phyloP scores from a whole-genome alignment of 73 alveolate species.

The Paramecium sexaurelia region DNA sequence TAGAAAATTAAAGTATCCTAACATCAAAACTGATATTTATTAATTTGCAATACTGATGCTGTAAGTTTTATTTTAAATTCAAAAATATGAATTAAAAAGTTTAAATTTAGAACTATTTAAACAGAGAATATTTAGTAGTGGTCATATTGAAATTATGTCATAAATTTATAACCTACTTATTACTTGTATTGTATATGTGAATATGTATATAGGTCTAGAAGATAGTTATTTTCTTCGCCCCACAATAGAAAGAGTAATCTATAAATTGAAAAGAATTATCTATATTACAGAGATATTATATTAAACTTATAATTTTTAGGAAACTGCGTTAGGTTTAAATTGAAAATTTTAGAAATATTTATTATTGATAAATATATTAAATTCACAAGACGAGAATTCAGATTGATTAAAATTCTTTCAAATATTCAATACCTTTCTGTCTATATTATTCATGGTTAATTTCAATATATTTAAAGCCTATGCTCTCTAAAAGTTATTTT shows the following conservation, averaged over 20 bases:
- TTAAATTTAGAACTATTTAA: too few relatives aligned
- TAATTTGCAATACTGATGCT: not conserved
- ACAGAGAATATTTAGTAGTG: not conserved
- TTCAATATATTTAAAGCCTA: slow-evolving; percentile 40
- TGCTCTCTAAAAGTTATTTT: not conserved
- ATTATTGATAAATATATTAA: not conserved
- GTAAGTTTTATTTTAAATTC: too few relatives aligned
- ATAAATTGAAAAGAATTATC: not conserved
- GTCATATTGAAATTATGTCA: not conserved
- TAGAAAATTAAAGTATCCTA: not conserved
- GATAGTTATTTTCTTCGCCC: not conserved
- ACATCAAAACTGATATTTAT: not conserved
- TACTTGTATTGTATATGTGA: not conserved
- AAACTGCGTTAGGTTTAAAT: too few relatives aligned
- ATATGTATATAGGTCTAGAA: not conserved
- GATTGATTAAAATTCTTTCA: not conserved
- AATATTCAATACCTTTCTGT: not conserved
- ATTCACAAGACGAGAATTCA: not conserved
- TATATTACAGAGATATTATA: too few relatives aligned
- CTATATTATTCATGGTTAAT: not conserved
- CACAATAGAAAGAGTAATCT: not conserved
- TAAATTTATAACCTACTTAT: too few relatives aligned
- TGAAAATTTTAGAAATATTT: too few relatives aligned
- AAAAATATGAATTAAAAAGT: not conserved
- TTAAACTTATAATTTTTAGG: too few relatives aligned